Conservation (phyloP, 331 rosid species). For the Acacia concinna region DNA sequence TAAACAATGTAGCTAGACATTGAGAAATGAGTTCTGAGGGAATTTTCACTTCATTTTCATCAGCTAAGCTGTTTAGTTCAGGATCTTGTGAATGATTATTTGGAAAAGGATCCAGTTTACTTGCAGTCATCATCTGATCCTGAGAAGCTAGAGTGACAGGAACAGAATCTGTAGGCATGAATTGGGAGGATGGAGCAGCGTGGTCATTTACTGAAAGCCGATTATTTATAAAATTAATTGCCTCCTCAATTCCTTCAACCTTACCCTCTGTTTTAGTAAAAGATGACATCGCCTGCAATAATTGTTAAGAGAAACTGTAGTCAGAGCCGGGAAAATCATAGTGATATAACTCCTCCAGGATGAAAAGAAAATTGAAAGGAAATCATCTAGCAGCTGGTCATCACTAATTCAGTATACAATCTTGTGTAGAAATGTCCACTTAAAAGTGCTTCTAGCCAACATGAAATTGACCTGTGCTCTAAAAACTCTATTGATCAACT, state of each 20-base stretch:
- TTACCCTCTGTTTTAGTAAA: slow-evolving; percentile 54
- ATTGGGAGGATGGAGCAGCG: slow-evolving; percentile 45
- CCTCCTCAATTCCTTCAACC: slow-evolving; percentile 67
- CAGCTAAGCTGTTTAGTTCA: slow-evolving; percentile 43
- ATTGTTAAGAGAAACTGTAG: slow-evolving; percentile 32
- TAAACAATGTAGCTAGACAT: slow-evolving; percentile 79
- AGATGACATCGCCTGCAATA: slow-evolving; percentile 69
- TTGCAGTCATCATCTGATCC: slow-evolving; percentile 47
- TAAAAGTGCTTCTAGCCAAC: slow-evolving; percentile 14
- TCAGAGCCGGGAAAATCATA: slow-evolving; percentile 28
- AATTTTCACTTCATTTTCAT: slow-evolving; percentile 60
- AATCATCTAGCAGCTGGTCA: slow-evolving; percentile 15
- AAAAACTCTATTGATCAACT: slow-evolving; percentile 17
- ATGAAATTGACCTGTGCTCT: slow-evolving; percentile 7
- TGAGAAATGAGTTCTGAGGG: slow-evolving; percentile 83
- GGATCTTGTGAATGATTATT: slow-evolving; percentile 47
- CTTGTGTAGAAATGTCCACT: background rate
- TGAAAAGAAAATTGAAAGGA: slow-evolving; percentile 22
- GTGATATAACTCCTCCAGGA: slow-evolving; percentile 22
- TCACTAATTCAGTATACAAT: slow-evolving; percentile 2
- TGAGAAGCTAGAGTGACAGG: slow-evolving; percentile 45
- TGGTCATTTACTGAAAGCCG: slow-evolving; percentile 60
- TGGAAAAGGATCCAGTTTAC: slow-evolving; percentile 42
- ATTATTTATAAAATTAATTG: slow-evolving; percentile 66
- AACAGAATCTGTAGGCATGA: slow-evolving; percentile 46